phyloP scores from a whole-genome alignment of 106 monocot genomes.

The Dendrobium officinale region DNA sequence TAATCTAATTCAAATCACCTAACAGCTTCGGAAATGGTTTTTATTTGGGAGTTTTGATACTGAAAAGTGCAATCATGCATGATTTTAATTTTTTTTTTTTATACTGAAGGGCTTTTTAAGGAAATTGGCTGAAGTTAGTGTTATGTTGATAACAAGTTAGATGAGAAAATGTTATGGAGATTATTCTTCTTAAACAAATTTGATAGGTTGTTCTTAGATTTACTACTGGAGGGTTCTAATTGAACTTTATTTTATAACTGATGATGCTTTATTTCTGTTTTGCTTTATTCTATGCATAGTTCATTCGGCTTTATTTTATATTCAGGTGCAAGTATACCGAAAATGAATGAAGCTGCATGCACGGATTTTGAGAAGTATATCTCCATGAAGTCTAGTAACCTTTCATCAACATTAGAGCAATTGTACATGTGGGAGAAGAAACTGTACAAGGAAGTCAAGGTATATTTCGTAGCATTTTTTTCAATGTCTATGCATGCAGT shows the following conservation, averaged over 20 bases:
- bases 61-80: background rate
- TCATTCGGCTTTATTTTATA: background rate
- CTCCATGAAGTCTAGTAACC: slow-evolving; percentile 25
- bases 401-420: slow-evolving; percentile 61
- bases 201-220: background rate
- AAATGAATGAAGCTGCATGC: slow-evolving; percentile 11
- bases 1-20: background rate
- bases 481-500: background rate
- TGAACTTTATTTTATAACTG: background rate
- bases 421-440: slow-evolving; percentile 85
- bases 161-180: background rate
- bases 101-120: background rate
- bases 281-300: background rate
- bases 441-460: slow-evolving; percentile 80
- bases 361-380: slow-evolving; percentile 8
- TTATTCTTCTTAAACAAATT: background rate
- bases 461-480: slow-evolving; percentile 14
- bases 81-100: background rate
- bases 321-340: slow-evolving; percentile 9
- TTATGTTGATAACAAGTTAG: background rate
- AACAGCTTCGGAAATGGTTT: background rate
- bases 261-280: background rate
- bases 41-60: background rate
- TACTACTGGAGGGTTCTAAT: background rate
- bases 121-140: background rate